Evolutionary conservation across 805 yeast genomes (phyloP), one percentile per base, ranked within the genome.

Genomic region (Saccharomycopsis fermentans): DNA sequence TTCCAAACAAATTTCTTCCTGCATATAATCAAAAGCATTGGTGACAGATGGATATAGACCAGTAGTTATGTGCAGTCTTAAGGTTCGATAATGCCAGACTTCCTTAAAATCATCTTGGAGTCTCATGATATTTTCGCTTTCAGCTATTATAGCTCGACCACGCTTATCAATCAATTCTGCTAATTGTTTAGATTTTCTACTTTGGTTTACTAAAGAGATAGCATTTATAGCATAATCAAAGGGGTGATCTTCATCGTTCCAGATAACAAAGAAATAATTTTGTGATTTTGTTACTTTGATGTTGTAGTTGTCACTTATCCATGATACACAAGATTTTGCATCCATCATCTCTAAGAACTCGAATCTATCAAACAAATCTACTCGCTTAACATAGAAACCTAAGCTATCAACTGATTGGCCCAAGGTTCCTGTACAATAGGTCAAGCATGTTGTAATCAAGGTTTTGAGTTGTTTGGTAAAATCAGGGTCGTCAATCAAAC

Each of bases 221-320:
- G 82, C 81, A 12, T 70, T 68, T 17, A 72, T 73, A 1, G 87
- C 87, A 59, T 81, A 79, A 1, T 76, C 73, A 63, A 77, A 80
- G 64, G 81, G 79, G 65, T 87, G 94, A 63, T 74, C 76, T 65
- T 87, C 94, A 66, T 87, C 95, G 68, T 87, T 87, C 86, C 91
- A 87, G n/a, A 86, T 73, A 24, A 84, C 66, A 35, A 86, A 72
- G 48, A 74, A 70, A 72, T 78, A 83, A 14, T 73, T 70, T 21
- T 70, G 64, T 37, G 19, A 26, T 29, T 63, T 53, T n/a, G 59
- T 59, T 12, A 59, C 36, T 24, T 27, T 37, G 34, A 60, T 55
- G 9, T 51, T 19, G 27, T 29, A 60, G 34, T 55, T 52, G 24
- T 60, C 57, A 32, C 6, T 19, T 2, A 48, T 11, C 63, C 63